Evolutionary conservation across 2,329 filamentous ascomycete genomes (phyloP).

Genomic region (Neonectria faginata): DNA sequence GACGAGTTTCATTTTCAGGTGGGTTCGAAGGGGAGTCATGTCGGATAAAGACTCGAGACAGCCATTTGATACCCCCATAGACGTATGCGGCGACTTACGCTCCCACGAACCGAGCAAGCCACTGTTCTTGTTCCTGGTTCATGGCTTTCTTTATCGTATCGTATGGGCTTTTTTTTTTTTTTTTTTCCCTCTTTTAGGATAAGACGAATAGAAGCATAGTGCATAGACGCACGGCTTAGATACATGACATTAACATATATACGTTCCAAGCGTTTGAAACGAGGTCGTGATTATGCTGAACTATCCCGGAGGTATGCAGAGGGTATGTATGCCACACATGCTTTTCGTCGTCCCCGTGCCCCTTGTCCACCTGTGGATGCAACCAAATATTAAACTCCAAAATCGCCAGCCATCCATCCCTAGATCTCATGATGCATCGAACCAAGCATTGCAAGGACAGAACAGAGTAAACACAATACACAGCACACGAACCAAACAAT

Average conservation of each 20-base stretch:
- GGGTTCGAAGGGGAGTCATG: conserved; percentile 40
- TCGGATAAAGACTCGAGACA: conserved; percentile 44
- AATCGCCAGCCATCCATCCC: conserved; percentile 38
- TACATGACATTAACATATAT: conserved; percentile 10
- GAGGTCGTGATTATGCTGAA: conserved; percentile 20
- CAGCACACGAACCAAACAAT: conserved; percentile 20
- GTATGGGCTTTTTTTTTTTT: conserved; percentile 16
- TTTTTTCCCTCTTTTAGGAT: conserved; percentile 15
- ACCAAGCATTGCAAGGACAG: conserved; percentile 31
- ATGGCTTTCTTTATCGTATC: conserved; percentile 18
- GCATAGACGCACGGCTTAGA: conserved; percentile 3
- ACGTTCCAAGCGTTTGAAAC: conserved; percentile 8
- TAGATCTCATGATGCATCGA: conserved; percentile 42
- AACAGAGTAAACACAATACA: conserved; percentile 39
- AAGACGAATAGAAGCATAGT: conserved; percentile 23
- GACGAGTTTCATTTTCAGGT: conserved; percentile 30
- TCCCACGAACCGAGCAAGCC: conserved; percentile 34
- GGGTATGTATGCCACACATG: conserved; percentile 16
- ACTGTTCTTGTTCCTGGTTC: conserved; percentile 37
- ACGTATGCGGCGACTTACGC: conserved; percentile 48
- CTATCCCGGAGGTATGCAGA: conserved; percentile 21
- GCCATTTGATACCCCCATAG: conserved; percentile 50
- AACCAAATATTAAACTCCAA: conserved; percentile 45
- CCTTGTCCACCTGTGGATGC: conserved; percentile 24
- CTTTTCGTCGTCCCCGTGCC: conserved; percentile 17